Evolutionary conservation across 495 filamentous ascomycete species (phyloP).

Genomic region (Cryomyces antarcticus): DNA sequence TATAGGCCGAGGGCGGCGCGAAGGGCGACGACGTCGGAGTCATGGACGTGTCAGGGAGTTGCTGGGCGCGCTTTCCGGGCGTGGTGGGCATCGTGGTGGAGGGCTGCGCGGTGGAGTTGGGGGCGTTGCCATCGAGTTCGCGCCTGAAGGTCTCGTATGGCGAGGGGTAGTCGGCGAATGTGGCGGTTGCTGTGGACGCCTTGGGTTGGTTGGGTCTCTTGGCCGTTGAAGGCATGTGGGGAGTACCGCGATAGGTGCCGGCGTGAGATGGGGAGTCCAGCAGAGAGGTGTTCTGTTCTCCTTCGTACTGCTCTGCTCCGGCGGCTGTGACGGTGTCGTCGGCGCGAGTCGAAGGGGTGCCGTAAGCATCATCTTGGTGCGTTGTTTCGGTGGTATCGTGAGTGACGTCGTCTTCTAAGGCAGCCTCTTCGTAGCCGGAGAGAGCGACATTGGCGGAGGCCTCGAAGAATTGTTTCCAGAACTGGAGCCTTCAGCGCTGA

Average conservation of each 20-base stretch:
- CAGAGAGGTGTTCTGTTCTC: conserved; percentile 8
- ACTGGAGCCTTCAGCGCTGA: conserved; percentile 29
- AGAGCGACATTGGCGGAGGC: conserved; percentile 91
- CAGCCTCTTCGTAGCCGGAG: conserved; percentile 80
- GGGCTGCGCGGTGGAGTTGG: conserved; percentile 4
- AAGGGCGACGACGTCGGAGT: conserved; percentile 19
- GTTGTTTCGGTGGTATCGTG: conserved; percentile 28
- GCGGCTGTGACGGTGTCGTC: conserved; percentile 10
- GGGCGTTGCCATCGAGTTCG: conserved; percentile 23
- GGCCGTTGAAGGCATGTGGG: conserved; percentile 15
- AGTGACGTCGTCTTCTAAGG: conserved; percentile 27
- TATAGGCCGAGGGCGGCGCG: conserved; percentile 12
- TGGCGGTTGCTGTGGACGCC: conserved; percentile 17
- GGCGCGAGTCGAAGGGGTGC: conserved; percentile 26
- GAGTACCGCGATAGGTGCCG: conserved; percentile 16
- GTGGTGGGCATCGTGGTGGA: conserved; percentile 29
- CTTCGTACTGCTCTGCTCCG: conserved; percentile 1
- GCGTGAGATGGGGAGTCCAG: conserved; percentile 20
- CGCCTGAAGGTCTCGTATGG: conserved; percentile 45
- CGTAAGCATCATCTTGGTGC: conserved; percentile 30
- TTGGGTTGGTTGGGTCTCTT: conserved; percentile 3
- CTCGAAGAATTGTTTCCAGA: conserved; percentile 99
- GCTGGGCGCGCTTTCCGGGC: conserved; percentile 23
- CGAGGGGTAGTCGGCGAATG: conserved; percentile 42
- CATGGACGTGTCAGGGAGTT: conserved; percentile 38